phyloP scores from a whole-genome alignment of 352 stramenopile species.

The Phytopythium montanum region DNA sequence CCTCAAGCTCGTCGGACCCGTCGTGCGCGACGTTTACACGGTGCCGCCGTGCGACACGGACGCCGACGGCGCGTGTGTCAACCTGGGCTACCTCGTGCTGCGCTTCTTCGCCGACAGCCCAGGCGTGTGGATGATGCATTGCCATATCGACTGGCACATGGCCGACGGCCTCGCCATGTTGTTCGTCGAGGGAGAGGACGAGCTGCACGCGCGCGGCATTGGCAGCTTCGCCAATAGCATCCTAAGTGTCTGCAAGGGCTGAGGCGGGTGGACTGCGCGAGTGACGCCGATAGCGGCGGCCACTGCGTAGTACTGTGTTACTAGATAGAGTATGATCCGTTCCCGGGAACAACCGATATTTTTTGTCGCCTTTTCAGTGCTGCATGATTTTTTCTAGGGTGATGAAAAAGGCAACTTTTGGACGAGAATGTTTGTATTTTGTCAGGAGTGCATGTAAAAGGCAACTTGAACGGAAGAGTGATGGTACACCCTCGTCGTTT shows the following conservation, averaged over 20 bases:
- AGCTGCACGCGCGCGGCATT: conserved; percentile 9
- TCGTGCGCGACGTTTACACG: conserved; percentile 25
- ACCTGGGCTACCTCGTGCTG: conserved; percentile 23
- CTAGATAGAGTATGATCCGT: no score
- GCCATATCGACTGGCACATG: conserved; percentile 35
- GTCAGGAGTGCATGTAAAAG: no score
- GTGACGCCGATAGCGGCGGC: no score
- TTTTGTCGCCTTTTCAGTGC: no score
- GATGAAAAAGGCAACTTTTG: no score
- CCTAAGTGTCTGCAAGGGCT: conserved; percentile 24
- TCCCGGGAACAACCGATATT: no score
- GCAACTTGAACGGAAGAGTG: no score
- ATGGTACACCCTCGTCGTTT: no score
- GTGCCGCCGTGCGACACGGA: conserved; percentile 20
- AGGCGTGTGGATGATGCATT: conserved; percentile 35
- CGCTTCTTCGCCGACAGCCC: conserved; percentile 29
- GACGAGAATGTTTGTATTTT: no score
- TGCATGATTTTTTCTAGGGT: no score
- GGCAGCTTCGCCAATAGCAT: conserved; percentile 18
- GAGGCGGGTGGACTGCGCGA: no score
- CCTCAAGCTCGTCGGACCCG: conserved; percentile 18
- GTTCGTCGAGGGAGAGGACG: conserved; percentile 17
- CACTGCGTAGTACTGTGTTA: no score
- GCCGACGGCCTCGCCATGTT: conserved; percentile 23
- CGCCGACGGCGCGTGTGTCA: conserved; percentile 10